These are phyloP conservation scores for Boletus coccyginus DNA, from an alignment of 768 basidiomycete genomes.

Conservation along the genomic window DNA sequence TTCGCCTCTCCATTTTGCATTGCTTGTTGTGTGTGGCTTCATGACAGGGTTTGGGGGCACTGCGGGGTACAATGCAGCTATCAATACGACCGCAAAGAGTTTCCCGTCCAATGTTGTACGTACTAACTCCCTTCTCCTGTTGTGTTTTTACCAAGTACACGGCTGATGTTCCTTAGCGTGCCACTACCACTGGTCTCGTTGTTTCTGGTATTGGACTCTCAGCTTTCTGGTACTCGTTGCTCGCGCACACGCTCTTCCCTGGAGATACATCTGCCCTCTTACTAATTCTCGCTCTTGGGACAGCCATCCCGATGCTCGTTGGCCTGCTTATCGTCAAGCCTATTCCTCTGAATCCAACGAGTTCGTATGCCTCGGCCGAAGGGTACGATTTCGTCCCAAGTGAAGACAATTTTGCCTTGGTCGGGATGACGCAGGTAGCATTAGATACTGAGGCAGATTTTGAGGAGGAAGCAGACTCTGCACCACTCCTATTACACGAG, in stretches of 20 bases:
- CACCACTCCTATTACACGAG: slow-evolving; percentile 22
- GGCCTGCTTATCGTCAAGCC: slow-evolving; percentile 70
- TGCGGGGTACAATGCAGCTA: slow-evolving; percentile 60
- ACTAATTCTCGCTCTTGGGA: slow-evolving; percentile 72
- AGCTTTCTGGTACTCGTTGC: slow-evolving; percentile 82
- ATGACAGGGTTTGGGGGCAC: slow-evolving; percentile 78
- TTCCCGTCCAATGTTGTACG: slow-evolving; percentile 71
- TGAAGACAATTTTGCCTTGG: slow-evolving; percentile 21
- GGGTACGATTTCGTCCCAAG: slow-evolving; percentile 18
- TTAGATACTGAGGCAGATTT: slow-evolving; percentile 14
- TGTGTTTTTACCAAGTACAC: not conserved
- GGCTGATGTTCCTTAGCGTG: slow-evolving; percentile 49
- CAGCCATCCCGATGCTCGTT: slow-evolving; percentile 72
- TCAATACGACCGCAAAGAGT: slow-evolving; percentile 82
- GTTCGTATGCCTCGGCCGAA: slow-evolving; percentile 10
- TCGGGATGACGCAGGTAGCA: slow-evolving; percentile 15
- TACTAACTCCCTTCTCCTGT: not conserved
- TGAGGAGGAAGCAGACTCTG: slow-evolving; percentile 15
- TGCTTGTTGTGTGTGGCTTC: slow-evolving; percentile 62
- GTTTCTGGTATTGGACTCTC: slow-evolving; percentile 88
- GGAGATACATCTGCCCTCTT: slow-evolving; percentile 80
- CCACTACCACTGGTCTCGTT: slow-evolving; percentile 72
- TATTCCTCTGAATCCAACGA: slow-evolving; percentile 53
- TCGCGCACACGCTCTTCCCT: slow-evolving; percentile 69
- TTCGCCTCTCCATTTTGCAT: slow-evolving; percentile 40